Conservation (phyloP, 179 eudicot species). For the Beta macrorhiza region DNA sequence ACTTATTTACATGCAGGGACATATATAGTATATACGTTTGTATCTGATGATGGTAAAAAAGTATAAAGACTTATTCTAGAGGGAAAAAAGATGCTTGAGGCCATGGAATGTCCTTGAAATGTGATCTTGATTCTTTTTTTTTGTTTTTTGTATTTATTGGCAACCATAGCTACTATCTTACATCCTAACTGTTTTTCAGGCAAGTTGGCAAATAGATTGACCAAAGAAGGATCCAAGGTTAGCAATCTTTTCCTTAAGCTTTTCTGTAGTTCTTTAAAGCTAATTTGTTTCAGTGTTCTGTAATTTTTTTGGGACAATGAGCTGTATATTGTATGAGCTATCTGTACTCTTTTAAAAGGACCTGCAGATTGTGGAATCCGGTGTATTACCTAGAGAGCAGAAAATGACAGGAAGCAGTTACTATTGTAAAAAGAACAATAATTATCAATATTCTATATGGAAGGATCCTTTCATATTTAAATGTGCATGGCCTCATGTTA, state of each 20-base stretch:
- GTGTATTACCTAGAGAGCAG: background rate
- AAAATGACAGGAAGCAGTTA: background rate
- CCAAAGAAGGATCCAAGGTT: constrained; percentile 87
- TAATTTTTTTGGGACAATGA: background rate
- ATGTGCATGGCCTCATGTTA: constrained; percentile 9
- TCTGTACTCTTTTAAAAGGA: background rate
- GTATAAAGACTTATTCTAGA: background rate
- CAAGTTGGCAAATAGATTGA: constrained; percentile 86
- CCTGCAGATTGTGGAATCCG: background rate
- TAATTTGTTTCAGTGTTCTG: background rate
- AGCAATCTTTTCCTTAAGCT: constrained; percentile 19
- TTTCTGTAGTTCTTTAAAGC: constrained; percentile 4
- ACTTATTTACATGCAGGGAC: too few relatives aligned
- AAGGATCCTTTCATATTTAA: background rate
- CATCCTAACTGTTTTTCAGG: constrained; percentile 47
- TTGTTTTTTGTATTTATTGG: background rate
- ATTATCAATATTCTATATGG: too few relatives aligned
- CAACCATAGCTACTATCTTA: constrained; percentile 13
- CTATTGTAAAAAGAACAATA: too few relatives aligned
- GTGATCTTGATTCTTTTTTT: background rate
- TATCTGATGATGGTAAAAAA: too few relatives aligned
- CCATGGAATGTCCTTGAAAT: background rate
- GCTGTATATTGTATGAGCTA: background rate
- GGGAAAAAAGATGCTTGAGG: background rate
- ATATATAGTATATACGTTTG: too few relatives aligned